Conservation (phyloP, 176 grass and related monocot species). For the Aegilops sharonensis region DNA sequence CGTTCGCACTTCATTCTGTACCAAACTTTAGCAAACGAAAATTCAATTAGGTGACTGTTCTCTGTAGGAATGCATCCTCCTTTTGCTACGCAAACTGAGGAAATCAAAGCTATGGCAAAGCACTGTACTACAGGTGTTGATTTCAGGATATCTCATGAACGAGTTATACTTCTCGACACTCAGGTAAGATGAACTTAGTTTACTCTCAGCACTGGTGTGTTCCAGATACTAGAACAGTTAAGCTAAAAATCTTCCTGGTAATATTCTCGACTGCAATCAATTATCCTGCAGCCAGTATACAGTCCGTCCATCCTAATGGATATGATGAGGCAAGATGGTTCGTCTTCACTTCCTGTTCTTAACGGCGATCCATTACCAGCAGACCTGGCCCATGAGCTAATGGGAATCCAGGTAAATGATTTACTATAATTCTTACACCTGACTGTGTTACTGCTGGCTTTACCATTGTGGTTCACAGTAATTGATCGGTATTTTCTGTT, state of each 20-base stretch:
- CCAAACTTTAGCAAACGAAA: neutral
- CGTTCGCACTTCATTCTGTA: neutral
- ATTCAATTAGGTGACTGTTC: constrained; percentile 2
- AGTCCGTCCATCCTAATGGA: constrained; percentile 80
- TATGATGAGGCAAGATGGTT: constrained; percentile 89
- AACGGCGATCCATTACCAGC: constrained; percentile 66
- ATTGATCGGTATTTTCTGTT: constrained; percentile 54
- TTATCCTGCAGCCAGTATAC: constrained; percentile 75
- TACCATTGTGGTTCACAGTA: neutral
- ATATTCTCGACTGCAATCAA: neutral
- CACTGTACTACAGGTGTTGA: constrained; percentile 87
- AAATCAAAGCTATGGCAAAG: constrained; percentile 71
- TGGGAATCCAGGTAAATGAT: constrained; percentile 88
- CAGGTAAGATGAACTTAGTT: constrained; percentile 53
- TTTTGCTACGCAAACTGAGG: constrained; percentile 83
- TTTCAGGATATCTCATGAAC: constrained; percentile 88
- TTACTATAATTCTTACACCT: neutral
- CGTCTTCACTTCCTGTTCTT: constrained; percentile 73
- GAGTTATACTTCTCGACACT: constrained; percentile 86
- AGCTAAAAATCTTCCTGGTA: neutral
- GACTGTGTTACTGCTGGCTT: neutral
- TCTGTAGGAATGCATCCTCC: constrained; percentile 88
- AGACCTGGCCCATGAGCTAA: constrained; percentile 89
- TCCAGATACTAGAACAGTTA: neutral
- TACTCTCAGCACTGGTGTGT: neutral